Percentiles rank a stretch among this genome's conserved stretches.
These are phyloP conservation scores for Flaveria trinervia DNA, from an alignment of 129 eudicot genomes.

Conservation along the genomic window DNA sequence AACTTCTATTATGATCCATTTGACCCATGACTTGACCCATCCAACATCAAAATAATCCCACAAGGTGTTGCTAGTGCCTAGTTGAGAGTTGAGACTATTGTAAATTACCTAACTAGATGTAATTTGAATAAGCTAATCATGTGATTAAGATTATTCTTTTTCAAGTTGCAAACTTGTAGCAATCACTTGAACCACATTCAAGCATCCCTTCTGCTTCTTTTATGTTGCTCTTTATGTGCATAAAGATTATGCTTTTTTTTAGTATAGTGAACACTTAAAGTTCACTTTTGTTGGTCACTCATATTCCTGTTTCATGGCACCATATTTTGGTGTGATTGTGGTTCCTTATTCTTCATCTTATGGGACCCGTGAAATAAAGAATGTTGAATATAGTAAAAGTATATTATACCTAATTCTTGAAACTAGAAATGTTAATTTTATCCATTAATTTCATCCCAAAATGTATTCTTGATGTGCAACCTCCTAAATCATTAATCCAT, in stretches of 20 bases:
- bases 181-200: not conserved
- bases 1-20: too few relatives aligned
- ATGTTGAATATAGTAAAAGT: not conserved
- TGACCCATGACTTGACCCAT: too few relatives aligned
- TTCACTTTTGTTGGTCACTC: not conserved
- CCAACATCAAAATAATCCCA: too few relatives aligned
- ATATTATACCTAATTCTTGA: not conserved
- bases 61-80: not conserved
- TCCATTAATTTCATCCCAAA: not conserved
- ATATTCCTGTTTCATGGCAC: slow-evolving; percentile 8
- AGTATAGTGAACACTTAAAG: not conserved
- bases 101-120: not conserved
- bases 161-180: not conserved
- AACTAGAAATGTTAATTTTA: not conserved
- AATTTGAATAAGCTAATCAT: not conserved
- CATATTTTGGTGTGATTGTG: not conserved
- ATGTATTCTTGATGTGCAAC: not conserved
- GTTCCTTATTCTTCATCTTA: not conserved
- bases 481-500: not conserved
- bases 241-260: not conserved
- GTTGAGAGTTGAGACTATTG: too few relatives aligned
- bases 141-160: not conserved
- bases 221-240: not conserved
- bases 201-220: not conserved
- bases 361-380: slow-evolving; percentile 2